Evolutionary conservation across 1,139 yeast genomes (phyloP), one percentile per base, ranked within the genome.

Genomic region (Scheffersomyces titani): DNA sequence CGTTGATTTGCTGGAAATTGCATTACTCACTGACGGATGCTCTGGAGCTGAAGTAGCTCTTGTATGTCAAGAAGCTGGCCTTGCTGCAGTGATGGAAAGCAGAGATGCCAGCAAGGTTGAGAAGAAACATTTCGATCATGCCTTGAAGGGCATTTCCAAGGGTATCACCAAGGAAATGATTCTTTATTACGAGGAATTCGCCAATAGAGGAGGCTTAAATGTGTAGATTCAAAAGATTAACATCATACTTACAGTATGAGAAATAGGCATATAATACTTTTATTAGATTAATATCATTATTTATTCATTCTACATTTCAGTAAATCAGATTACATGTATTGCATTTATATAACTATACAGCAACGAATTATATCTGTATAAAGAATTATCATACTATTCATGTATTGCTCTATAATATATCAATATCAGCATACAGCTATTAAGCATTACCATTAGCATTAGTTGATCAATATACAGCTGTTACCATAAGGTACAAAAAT

Each of bases 21-120:
- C 93, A 0, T 66, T 60, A 1, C 64, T 70, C 18, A 90, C 97
- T 0, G 94, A 89, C 0, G 98, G 98, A 0, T 92, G 97, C 66
- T 92, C 98, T 0, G 99, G 99, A 50, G 98, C 99, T 0, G 99
- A 94, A 70, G 92, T 94, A 44, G 96, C 93, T 0, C 81, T 92
- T 48, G 72, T 93, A 24, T 91, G 98, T 65, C 98, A 93, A 69
- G 98, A 94, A 70, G 97, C 98, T 0, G 99, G 99, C 2, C 76
- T 94, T 44, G 84, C 90, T 11, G 98, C 98, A 0, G 88, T 94
- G 58, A 91, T 90, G 87, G 97, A 91, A 63, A 76, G 89, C 62
- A 72, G 82, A 16, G 75, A 82, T 3, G 84, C 91, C 6, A 69
- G 70, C 1, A 65, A 66, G 11, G 97, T 94, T 1, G 71, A 73